These are phyloP conservation scores for Xylaria grammica DNA, from an alignment of 495 filamentous ascomycete genomes.

Conservation along the genomic window DNA sequence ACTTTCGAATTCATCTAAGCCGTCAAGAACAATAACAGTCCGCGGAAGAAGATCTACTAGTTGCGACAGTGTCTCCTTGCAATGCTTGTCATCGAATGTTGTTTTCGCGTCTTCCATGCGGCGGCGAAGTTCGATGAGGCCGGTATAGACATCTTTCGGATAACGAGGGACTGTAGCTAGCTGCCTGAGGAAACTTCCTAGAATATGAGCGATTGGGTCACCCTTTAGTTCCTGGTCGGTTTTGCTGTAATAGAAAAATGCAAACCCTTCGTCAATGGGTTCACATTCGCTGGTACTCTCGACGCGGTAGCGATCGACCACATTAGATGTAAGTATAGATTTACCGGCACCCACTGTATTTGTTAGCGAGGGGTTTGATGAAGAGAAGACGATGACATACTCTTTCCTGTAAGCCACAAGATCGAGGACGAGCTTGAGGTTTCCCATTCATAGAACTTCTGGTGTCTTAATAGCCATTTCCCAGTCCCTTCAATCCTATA, in stretches of 20 bases:
- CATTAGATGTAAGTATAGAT: neutral
- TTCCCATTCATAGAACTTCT: slow-evolving; percentile 24
- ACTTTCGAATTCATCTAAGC: slow-evolving; percentile 1
- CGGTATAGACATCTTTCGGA: neutral
- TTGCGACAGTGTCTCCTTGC: neutral
- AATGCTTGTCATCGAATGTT: neutral
- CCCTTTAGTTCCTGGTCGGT: slow-evolving; percentile 31
- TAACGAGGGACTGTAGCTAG: slow-evolving; percentile 31
- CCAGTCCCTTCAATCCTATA: slow-evolving; percentile 15
- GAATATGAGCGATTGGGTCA: slow-evolving; percentile 31
- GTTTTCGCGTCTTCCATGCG: neutral
- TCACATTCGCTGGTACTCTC: neutral
- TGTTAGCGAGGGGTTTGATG: neutral
- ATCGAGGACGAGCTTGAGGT: slow-evolving; percentile 17
- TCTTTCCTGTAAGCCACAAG: slow-evolving; percentile 23
- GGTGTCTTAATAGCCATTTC: slow-evolving; percentile 24
- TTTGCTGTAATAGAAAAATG: slow-evolving; percentile 47
- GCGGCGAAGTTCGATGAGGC: neutral
- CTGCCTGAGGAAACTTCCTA: slow-evolving; percentile 42
- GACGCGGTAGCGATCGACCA: slow-evolving; percentile 31
- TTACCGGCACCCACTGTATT: slow-evolving; percentile 1
- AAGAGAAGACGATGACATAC: slow-evolving; percentile 26
- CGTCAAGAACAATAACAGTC: neutral
- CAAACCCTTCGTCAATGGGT: slow-evolving; percentile 38
- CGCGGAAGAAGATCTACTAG: neutral